These are phyloP conservation scores for Skeletonema menzelii DNA, from an alignment of 108 stramenopile genomes.

Conservation along the genomic window DNA sequence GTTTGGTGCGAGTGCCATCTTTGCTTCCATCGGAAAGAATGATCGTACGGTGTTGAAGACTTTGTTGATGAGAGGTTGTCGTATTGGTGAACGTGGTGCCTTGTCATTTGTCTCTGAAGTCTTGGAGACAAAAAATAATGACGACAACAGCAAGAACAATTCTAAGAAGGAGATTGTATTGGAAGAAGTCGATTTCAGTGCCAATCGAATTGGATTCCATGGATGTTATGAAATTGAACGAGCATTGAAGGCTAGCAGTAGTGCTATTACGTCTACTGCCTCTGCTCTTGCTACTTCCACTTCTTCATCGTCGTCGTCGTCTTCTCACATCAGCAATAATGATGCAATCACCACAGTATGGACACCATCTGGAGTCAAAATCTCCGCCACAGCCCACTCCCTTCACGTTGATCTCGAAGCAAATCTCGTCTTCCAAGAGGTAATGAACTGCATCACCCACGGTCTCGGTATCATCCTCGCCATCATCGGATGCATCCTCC, in stretches of 20 bases:
- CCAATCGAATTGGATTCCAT: conserved; percentile 71
- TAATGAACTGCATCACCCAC: conserved; percentile 92
- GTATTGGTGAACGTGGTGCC: conserved; percentile 75
- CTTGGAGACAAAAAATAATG: neutral
- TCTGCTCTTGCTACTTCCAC: neutral
- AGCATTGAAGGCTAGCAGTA: conserved; percentile 24
- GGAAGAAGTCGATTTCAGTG: conserved; percentile 65
- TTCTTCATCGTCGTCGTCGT: neutral
- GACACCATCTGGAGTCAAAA: neutral
- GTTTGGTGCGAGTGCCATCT: conserved; percentile 72
- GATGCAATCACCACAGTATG: neutral
- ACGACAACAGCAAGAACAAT: neutral
- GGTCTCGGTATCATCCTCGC: conserved; percentile 85
- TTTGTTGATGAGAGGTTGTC: conserved; percentile 66
- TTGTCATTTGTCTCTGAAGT: conserved; percentile 65
- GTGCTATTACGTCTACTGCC: neutral
- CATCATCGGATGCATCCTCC: conserved; percentile 60
- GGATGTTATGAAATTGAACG: conserved; percentile 64
- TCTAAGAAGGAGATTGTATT: neutral
- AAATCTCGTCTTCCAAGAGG: conserved; percentile 80
- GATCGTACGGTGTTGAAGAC: conserved; percentile 29
- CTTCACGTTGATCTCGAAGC: conserved; percentile 63
- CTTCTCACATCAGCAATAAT: neutral
- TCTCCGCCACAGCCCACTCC: neutral
- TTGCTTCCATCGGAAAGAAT: conserved; percentile 60